Evolutionary conservation across 2,329 filamentous ascomycete species (phyloP), one percentile per base, ranked within the genome.

Genomic region (Camptophora hylomeconis): DNA sequence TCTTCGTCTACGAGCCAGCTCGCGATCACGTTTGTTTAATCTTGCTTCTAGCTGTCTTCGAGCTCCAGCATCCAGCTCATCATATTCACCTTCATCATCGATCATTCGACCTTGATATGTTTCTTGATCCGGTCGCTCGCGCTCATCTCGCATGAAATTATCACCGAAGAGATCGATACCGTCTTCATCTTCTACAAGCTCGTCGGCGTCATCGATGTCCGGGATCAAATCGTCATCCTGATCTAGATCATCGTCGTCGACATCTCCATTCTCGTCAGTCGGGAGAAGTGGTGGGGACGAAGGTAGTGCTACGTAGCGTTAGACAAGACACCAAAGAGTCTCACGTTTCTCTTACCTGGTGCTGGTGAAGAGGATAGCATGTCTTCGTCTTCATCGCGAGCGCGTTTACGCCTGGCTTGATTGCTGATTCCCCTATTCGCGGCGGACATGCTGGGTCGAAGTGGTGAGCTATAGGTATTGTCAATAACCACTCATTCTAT

Each of bases 381-480:
- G 46, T 77, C 74, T 35, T 67, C 65, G 44, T 78, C 75, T 34
- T 65, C 65, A 45, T 78, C 75, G 56, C 75, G 66, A 19, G 65
- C 63, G 45, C 75, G 68, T 54, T 80, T 80, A 36, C 71, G 64
- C 37, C 65, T 57, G 40, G 58, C 66, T 39, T 59, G 45, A 30
- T 57, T 58, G 11, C 57, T 56, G 32, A 67, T 53, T 30, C 82
- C 81, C 44, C 82, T 74, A 57, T 92, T 93, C 46, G 76, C 83
- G 41, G 84, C 86, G 36, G 77, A 74, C 65, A 80, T 78, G 58
- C 75, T 83, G 45, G 75, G 68, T 55, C 78, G 75, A 37, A 92
- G 67, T 52, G 86, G 84, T 53, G 83, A 92, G 64, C 81, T 92
- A 50, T 33, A 13, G 19, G 8, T 9, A 23, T 15, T n/a, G n/a